Conservation (phyloP, 345 rosid species). For the Lepidium sativum region DNA sequence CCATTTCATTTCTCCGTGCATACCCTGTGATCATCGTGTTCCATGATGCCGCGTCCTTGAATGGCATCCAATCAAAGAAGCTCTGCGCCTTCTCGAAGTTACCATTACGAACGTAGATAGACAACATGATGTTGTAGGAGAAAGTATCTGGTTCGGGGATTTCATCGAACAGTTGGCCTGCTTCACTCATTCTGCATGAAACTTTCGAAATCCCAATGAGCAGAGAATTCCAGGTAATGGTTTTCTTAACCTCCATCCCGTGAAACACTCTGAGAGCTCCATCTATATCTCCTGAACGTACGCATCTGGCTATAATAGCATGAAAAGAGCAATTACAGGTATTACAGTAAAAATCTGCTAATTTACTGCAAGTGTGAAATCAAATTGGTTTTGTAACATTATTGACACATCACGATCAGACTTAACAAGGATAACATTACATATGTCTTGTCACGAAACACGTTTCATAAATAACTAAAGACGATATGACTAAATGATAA, state of each 20-base stretch:
- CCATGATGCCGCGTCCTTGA: slow-evolving; percentile 60
- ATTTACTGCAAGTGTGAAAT: too few species aligned
- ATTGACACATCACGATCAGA: slow-evolving; percentile 2
- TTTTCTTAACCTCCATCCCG: slow-evolving; percentile 45
- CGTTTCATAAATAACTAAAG: slow-evolving; percentile 3
- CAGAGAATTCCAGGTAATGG: slow-evolving; percentile 69
- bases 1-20: slow-evolving; percentile 39
- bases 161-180: slow-evolving; percentile 50
- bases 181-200: slow-evolving; percentile 41
- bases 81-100: slow-evolving; percentile 33
- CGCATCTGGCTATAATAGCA: slow-evolving; percentile 34
- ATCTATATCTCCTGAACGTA: slow-evolving; percentile 50
- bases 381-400: too few species aligned
- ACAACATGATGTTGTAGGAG: slow-evolving; percentile 61
- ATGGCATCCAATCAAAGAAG: slow-evolving; percentile 45
- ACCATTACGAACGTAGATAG: slow-evolving; percentile 38
- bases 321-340: too few species aligned
- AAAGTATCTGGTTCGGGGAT: slow-evolving; percentile 57
- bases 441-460: slow-evolving; percentile 2
- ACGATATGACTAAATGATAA: slow-evolving; percentile 9
- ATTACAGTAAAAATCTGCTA: too few species aligned
- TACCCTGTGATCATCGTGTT: slow-evolving; percentile 70
- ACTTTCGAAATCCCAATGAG: slow-evolving; percentile 36
- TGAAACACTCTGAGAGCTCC: slow-evolving; percentile 55
- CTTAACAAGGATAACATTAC: slow-evolving; percentile 4